Evolutionary conservation across 495 filamentous ascomycete species (phyloP).

Genomic region (Daldinia concentrica): DNA sequence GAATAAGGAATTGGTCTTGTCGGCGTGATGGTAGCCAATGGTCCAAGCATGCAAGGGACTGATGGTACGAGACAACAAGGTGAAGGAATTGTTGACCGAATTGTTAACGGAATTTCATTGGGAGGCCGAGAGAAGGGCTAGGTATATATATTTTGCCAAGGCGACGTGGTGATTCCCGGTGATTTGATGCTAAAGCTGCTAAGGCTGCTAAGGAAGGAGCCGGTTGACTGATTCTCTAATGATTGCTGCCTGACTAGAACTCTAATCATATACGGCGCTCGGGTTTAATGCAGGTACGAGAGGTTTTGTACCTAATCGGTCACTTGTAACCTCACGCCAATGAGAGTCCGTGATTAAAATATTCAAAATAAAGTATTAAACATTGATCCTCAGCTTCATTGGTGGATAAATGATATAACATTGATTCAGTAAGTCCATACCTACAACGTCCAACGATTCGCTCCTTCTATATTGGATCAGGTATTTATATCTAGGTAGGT

Average conservation of each 20-base stretch:
- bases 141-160: not conserved
- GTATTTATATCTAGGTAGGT: not conserved
- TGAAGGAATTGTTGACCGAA: not conserved
- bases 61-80: not conserved
- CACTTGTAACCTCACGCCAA: not conserved
- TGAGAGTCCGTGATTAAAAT: not conserved
- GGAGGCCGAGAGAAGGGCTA: not conserved
- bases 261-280: not conserved
- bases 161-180: not conserved
- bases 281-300: not conserved
- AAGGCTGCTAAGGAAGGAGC: not conserved
- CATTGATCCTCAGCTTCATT: not conserved
- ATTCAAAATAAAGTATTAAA: not conserved
- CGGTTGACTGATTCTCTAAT: not conserved
- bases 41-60: not conserved
- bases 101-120: not conserved
- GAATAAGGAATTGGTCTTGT: not conserved
- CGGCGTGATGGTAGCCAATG: not conserved
- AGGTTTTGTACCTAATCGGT: not conserved
- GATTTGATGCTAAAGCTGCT: too few species aligned
- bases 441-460: too few species aligned
- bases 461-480: not conserved
- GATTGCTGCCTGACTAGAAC: not conserved
- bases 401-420: not conserved
- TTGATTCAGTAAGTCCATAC: not conserved